Conservation (phyloP, 768 basidiomycete genomes). For the Tulasnella sp. region DNA sequence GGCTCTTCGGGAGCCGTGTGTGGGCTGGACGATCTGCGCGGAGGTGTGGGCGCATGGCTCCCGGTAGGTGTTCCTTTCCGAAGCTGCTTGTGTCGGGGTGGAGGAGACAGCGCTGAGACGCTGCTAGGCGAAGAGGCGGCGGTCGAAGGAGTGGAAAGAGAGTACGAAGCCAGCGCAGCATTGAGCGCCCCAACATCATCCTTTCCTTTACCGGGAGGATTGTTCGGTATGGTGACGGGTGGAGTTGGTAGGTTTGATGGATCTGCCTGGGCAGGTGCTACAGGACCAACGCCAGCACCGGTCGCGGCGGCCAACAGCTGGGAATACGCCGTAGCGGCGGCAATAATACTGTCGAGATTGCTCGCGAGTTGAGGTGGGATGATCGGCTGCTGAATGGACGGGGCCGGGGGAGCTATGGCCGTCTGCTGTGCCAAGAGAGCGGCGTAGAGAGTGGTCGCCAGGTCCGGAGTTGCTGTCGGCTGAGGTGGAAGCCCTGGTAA, state of each 20-base stretch:
- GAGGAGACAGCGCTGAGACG: not conserved
- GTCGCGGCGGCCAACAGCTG: not conserved
- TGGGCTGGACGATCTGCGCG: not conserved
- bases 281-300: not conserved
- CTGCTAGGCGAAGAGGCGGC: not conserved
- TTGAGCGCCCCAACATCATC: not conserved
- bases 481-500: not conserved
- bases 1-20: not conserved
- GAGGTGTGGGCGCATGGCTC: not conserved
- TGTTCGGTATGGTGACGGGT: not conserved
- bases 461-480: not conserved
- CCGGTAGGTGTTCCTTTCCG: not conserved
- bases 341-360: not conserved
- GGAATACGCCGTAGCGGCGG: not conserved
- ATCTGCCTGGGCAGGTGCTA: not conserved
- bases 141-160: not conserved
- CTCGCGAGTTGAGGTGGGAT: not conserved
- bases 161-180: not conserved
- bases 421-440: not conserved
- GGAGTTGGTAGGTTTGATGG: not conserved
- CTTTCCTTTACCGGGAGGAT: not conserved
- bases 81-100: not conserved
- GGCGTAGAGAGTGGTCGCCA: not conserved
- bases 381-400: not conserved
- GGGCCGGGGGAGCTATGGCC: not conserved